Evolutionary conservation across 164 flowering plant genomes (phyloP).

Genomic region (Chimonanthus salicifolius): DNA sequence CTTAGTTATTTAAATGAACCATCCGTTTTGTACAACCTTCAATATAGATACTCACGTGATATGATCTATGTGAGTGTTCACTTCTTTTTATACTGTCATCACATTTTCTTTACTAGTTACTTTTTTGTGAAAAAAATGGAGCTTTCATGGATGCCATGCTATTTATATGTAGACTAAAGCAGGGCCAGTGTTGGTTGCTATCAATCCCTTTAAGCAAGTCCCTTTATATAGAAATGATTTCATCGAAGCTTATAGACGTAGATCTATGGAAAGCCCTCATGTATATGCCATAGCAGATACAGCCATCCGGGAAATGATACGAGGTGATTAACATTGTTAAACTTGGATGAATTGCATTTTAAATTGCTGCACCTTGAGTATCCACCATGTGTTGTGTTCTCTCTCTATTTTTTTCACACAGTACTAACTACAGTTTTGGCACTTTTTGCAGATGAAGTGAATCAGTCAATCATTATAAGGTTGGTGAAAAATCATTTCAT

Average conservation of each 20-base stretch:
- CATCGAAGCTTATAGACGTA: conserved; percentile 79
- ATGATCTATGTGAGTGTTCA: conserved; percentile 76
- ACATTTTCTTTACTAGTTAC: background rate
- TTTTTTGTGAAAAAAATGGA: background rate
- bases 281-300: conserved; percentile 97
- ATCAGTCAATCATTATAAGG: conserved; percentile 99
- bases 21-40: conserved; percentile 88
- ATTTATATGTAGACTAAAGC: conserved; percentile 74
- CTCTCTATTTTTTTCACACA: background rate
- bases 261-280: conserved; percentile 76
- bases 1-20: conserved; percentile 97
- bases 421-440: background rate
- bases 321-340: conserved; percentile 45
- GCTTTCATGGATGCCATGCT: background rate
- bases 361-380: background rate
- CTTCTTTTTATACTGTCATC: conserved; percentile 7
- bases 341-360: background rate
- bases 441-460: conserved; percentile 88
- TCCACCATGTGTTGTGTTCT: background rate
- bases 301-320: conserved; percentile 92
- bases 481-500: conserved; percentile 27
- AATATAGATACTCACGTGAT: conserved; percentile 74
- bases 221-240: conserved; percentile 78
- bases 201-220: conserved; percentile 91
- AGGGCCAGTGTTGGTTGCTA: conserved; percentile 97